These are phyloP conservation scores for Elsinoe perseae DNA, from an alignment of 2,329 filamentous ascomycete species.

Conservation along the genomic window DNA sequence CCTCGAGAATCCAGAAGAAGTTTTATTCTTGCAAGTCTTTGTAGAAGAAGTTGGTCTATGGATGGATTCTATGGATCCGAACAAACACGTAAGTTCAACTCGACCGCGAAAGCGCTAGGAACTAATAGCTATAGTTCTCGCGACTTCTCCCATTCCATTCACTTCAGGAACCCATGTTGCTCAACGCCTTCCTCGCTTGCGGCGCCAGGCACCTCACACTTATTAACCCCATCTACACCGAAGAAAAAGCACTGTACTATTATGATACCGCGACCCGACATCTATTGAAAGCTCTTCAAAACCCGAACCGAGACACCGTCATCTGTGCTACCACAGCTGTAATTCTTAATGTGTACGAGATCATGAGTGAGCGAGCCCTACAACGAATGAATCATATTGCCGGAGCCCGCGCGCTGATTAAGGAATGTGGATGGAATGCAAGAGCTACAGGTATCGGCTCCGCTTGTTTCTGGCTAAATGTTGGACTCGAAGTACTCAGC, in stretches of 20 bases:
- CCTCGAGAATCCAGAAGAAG: slow-evolving; percentile 66
- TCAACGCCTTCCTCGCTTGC: slow-evolving; percentile 83
- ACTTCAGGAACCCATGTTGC: slow-evolving; percentile 74
- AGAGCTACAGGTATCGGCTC: slow-evolving; percentile 68
- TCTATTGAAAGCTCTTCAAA: slow-evolving; percentile 67
- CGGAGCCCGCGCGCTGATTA: slow-evolving; percentile 75
- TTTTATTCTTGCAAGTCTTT: slow-evolving; percentile 86
- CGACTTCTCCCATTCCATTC: slow-evolving; percentile 75
- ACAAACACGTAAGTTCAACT: slow-evolving; percentile 56
- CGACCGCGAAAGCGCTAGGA: background rate
- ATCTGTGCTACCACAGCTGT: slow-evolving; percentile 83
- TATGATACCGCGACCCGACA: slow-evolving; percentile 79
- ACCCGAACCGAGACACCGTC: slow-evolving; percentile 73
- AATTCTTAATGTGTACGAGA: slow-evolving; percentile 84
- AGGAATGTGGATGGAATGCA: slow-evolving; percentile 84
- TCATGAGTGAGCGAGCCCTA: slow-evolving; percentile 73
- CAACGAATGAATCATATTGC: slow-evolving; percentile 86
- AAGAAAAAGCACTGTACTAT: slow-evolving; percentile 72
- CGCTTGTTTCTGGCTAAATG: slow-evolving; percentile 91
- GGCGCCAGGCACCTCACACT: slow-evolving; percentile 74
- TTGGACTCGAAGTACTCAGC: slow-evolving; percentile 81
- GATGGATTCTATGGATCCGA: slow-evolving; percentile 86
- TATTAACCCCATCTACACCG: slow-evolving; percentile 60
- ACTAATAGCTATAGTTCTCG: slow-evolving; percentile 53
- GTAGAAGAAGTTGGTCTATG: slow-evolving; percentile 83